Evolutionary conservation across 2,329 filamentous ascomycete genomes (phyloP), one percentile per base, ranked within the genome.

Genomic region (Trichoderma gracile): DNA sequence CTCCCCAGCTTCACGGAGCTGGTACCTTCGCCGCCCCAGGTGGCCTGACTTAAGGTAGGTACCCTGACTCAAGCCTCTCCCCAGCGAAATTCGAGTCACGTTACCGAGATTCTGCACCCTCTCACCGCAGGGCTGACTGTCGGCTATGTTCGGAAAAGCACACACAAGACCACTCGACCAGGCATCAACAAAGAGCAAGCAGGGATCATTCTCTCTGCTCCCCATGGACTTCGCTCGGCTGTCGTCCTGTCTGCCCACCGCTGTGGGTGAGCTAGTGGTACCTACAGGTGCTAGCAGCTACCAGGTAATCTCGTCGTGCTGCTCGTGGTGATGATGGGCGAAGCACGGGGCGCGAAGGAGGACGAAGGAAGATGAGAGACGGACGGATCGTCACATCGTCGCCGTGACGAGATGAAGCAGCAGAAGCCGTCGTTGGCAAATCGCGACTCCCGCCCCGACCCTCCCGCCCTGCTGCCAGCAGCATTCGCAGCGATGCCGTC

Each of bases 151-250:
- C 58, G 58, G 58, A 21, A 47, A 30, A 50, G 45, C 9, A 27
- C 14, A 40, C 27, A 23, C 30, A 59, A 47, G 5, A 33, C 9
- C 27, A 40, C 9, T 38, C 9, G 30, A 50, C 15, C 15, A 38
- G 14, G 21, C 30, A 27, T 38, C 33, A 38, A 38, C 33, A 38
- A 38, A 38, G 10, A 14, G 14, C 33, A 5, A 42, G 40, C 58
- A 61, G 27, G 58, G 58, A 54, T 61, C 30, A 17, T 12, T 8
- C 25, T n/a, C 33, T 8, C 33, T 38, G 33, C 25, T 38, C 23
- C 49, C 58, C 49, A 62, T 43, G 49, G 27, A 57, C 23, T 25
- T 57, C 21, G 47, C 30, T 43, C 58, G 58, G 58, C 49, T 62
- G 49, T 62, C 58, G 49, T 54, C 49, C 33, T 17, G 33, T 61